phyloP scores from a whole-genome alignment of 768 basidiomycete genomes.

The Saitozyma sp. region DNA sequence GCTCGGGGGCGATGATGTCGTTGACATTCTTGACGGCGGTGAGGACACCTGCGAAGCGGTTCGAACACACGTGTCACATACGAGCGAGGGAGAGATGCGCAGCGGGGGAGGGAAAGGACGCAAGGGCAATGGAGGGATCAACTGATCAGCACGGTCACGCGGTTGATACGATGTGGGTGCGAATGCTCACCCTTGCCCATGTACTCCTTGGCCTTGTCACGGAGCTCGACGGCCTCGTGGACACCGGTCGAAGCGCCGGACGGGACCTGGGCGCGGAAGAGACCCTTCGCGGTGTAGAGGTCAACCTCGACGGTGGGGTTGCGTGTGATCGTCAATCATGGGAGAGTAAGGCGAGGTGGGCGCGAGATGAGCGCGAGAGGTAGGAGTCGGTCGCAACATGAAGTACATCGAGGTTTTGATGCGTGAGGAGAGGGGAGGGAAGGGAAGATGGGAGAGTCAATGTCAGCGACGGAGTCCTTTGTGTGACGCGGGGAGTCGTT shows the following conservation, averaged over 20 bases:
- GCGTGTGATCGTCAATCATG: slow-evolving; percentile 15
- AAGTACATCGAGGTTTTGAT: background rate
- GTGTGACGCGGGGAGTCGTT: background rate
- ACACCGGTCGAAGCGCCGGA: slow-evolving; percentile 98
- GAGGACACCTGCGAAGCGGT: slow-evolving; percentile 65
- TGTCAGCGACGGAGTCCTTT: slow-evolving; percentile 8
- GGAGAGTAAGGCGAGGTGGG: background rate
- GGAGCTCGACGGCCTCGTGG: slow-evolving; percentile 98
- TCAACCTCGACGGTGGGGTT: slow-evolving; percentile 84
- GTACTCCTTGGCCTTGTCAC: slow-evolving; percentile 94
- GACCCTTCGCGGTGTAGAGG: slow-evolving; percentile 81
- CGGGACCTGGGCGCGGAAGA: slow-evolving; percentile 90
- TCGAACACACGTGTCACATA: background rate
- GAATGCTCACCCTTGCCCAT: slow-evolving; percentile 81
- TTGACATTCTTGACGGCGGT: slow-evolving; percentile 97
- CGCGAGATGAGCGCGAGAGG: background rate
- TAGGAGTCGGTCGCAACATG: background rate
- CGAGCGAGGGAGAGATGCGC: slow-evolving; percentile 7
- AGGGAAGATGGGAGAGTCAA: slow-evolving; percentile 5
- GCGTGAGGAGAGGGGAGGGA: slow-evolving; percentile 1
- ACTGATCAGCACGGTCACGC: background rate
- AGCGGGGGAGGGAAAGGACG: slow-evolving; percentile 6
- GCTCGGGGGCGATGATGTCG: slow-evolving; percentile 78
- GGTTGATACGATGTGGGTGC: background rate
- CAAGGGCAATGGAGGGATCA: background rate